Base-by-base conservation (phyloP, 2,329 filamentous ascomycete genomes). In the Clonostachys chloroleuca region DNA sequence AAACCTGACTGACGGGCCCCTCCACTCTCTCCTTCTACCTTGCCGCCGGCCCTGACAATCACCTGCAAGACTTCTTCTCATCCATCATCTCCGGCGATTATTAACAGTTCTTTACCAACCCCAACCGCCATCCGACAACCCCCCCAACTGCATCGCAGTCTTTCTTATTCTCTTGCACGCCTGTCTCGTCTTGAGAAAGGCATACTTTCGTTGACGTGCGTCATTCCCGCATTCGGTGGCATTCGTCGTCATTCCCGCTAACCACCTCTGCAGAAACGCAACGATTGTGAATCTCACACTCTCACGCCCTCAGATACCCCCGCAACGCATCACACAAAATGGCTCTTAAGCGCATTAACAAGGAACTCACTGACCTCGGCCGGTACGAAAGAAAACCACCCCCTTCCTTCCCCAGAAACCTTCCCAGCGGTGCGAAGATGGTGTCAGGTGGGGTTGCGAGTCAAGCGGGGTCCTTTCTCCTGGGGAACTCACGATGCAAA, bases 311-410 rank as follows among this genome's bases (percentile, higher is more conserved):
- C 54, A 58, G 55, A 60, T 58, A 60, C 58, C 61, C 57, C 47
- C 20, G 50, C 46, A 39, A 30, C 48, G 57, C 56, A 59, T 46
- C 55, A 58, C 58, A 65, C 67, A 68, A 63, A 64, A 94, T 94
- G 89, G 89, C 89, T 73, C 82, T 94, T 63, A 94, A 94, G 86
- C 85, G 89, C 73, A 94, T 94, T 74, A 92, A 92, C 82, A 94
- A 92, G 85, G 89, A 94, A 75, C 83, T 94, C 69, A 86, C 87
- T 72, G 89, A 94, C 70, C 81, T 94, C 73, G 89, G 89, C 77
- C 87, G 89, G 89, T 92, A 86, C 66, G 78, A 77, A 59, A 44
- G 39, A 45, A 46, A 41, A 47, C 45, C 30, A 40, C 44, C 55
- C 47, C 53, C 50, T 51, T 56, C 48, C 50, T 48, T 42, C 42